Evolutionary conservation across 306 rosid genomes (phyloP).

Genomic region (Vachellia collinsii): DNA sequence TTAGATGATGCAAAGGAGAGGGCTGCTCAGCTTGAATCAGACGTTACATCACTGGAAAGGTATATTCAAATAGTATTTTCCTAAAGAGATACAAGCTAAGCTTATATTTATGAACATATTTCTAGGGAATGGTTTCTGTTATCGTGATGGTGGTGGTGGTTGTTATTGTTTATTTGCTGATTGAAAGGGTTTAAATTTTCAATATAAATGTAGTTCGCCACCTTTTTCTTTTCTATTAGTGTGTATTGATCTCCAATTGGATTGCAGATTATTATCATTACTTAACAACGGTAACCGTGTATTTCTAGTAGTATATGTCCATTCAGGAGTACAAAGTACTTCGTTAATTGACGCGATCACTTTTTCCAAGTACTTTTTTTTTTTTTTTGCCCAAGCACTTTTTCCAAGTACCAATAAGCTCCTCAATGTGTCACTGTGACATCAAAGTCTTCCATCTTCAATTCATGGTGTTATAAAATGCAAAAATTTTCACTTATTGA

Average conservation of each 20-base stretch:
- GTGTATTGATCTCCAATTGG: not conserved
- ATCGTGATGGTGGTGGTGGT: not conserved
- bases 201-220: not conserved
- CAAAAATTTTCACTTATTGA: slow-evolving; percentile 11
- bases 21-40: slow-evolving; percentile 78
- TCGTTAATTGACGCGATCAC: not conserved
- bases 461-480: slow-evolving; percentile 16
- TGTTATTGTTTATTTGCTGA: not conserved
- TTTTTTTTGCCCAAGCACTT: no score
- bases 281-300: not conserved
- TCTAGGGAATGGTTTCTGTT: slow-evolving; percentile 16
- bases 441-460: not conserved
- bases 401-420: not conserved
- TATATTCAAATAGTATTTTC: slow-evolving; percentile 31
- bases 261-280: not conserved
- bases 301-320: not conserved
- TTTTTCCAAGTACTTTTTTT: not conserved
- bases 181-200: not conserved
- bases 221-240: slow-evolving; percentile 12
- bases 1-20: slow-evolving; percentile 81
- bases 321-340: not conserved
- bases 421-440: slow-evolving; percentile 15
- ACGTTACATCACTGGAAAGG: slow-evolving; percentile 84
- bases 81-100: not conserved
- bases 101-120: not conserved